Conservation (phyloP, 1,139 yeast genomes). For the Schwanniomyces etchellsii region DNA sequence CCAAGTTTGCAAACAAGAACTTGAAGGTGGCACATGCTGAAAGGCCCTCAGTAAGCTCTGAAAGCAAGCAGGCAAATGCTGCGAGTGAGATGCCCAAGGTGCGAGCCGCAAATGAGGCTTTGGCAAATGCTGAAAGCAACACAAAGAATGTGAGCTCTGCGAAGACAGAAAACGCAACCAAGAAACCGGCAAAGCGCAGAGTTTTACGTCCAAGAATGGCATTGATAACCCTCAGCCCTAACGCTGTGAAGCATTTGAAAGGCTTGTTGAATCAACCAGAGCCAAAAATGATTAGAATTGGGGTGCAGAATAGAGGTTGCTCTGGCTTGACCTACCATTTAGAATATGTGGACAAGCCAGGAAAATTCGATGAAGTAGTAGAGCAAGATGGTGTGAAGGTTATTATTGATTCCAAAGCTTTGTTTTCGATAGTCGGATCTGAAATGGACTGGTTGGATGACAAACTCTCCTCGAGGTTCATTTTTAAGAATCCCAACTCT, state of each 20-base stretch:
- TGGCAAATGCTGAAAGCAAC: slow-evolving; percentile 2
- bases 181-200: slow-evolving; percentile 46
- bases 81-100: slow-evolving; percentile 1
- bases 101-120: slow-evolving; percentile 2
- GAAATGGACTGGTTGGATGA: slow-evolving; percentile 99
- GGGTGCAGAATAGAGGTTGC: slow-evolving; percentile 95
- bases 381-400: slow-evolving; percentile 93
- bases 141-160: slow-evolving; percentile 2
- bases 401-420: slow-evolving; percentile 89
- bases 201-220: slow-evolving; percentile 79
- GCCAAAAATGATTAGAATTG: slow-evolving; percentile 85
- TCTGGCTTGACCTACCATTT: slow-evolving; percentile 90
- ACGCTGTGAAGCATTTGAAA: slow-evolving; percentile 67
- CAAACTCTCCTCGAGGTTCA: slow-evolving; percentile 80
- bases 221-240: slow-evolving; percentile 69
- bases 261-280: slow-evolving; percentile 70
- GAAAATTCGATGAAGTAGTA: slow-evolving; percentile 88
- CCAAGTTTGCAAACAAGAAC: slow-evolving; percentile 24
- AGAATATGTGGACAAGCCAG: slow-evolving; percentile 85
- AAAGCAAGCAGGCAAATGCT: not conserved
- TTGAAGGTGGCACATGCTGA: slow-evolving; percentile 5
- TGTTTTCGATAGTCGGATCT: slow-evolving; percentile 91
- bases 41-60: slow-evolving; percentile 1
- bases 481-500: slow-evolving; percentile 90
- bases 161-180: slow-evolving; percentile 2